Evolutionary conservation across 2,329 filamentous ascomycete species (phyloP).

Genomic region (Clonostachys sp.): DNA sequence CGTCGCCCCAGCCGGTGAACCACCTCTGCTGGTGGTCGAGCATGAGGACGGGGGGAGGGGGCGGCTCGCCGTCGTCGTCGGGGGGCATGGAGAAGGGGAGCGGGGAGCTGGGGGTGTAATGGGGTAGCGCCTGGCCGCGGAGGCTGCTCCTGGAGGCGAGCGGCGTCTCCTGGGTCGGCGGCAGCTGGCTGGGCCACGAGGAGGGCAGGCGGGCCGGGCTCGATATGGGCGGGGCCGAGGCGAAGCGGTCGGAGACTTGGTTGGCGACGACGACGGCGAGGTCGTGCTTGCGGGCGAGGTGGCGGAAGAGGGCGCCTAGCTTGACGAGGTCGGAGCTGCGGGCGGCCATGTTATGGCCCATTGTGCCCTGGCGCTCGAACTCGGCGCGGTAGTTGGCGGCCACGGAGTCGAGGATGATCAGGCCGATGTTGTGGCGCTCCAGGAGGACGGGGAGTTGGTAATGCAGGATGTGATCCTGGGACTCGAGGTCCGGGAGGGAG

Average conservation of each 20-base stretch:
- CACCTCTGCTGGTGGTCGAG: slow-evolving; percentile 90
- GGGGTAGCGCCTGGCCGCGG: not conserved
- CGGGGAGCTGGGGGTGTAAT: not conserved
- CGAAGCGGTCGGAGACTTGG: slow-evolving; percentile 88
- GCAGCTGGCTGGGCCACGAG: not conserved
- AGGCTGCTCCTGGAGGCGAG: slow-evolving; percentile 33
- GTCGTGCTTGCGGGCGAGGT: slow-evolving; percentile 68
- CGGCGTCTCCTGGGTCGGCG: slow-evolving; percentile 38
- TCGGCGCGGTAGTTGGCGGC: slow-evolving; percentile 95
- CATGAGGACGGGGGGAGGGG: slow-evolving; percentile 51
- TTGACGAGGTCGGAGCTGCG: slow-evolving; percentile 73
- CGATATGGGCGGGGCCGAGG: slow-evolving; percentile 7
- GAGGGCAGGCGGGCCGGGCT: not conserved
- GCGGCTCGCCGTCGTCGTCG: slow-evolving; percentile 14
- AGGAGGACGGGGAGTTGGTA: slow-evolving; percentile 90
- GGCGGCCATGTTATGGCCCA: slow-evolving; percentile 60
- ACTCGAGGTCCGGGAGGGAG: slow-evolving; percentile 82
- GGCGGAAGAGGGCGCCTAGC: slow-evolving; percentile 70
- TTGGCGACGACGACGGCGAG: slow-evolving; percentile 90
- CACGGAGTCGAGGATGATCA: slow-evolving; percentile 86
- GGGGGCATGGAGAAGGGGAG: slow-evolving; percentile 21
- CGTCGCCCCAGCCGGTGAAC: slow-evolving; percentile 93
- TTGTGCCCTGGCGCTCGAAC: slow-evolving; percentile 58
- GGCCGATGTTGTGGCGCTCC: slow-evolving; percentile 67
- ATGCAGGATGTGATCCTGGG: slow-evolving; percentile 89